A percentile compares a stretch with the other conserved stretches of the same genome.
phyloP scores from a whole-genome alignment of 2,329 filamentous ascomycete species.

The Trichoderma koningii region DNA sequence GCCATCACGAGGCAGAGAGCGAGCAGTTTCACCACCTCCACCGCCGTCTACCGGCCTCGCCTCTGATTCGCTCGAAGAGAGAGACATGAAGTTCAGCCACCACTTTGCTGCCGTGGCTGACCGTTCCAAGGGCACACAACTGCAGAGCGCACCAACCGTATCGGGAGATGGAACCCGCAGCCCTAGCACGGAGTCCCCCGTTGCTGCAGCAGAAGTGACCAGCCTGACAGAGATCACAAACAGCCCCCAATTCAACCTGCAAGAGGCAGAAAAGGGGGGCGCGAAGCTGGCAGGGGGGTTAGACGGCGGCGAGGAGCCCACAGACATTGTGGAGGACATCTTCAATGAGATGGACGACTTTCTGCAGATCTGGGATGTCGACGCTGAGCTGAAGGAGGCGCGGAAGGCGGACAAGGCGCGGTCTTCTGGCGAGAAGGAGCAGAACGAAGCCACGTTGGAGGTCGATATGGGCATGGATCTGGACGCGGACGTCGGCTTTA shows the following conservation, averaged over 20 bases:
- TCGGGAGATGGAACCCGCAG: conserved; percentile 42
- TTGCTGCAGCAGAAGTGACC: conserved; percentile 29
- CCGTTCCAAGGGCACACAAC: conserved; percentile 37
- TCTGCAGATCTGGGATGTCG: conserved; percentile 41
- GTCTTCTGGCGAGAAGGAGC: conserved; percentile 13
- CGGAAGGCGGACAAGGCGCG: conserved; percentile 29
- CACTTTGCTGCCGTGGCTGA: conserved; percentile 52
- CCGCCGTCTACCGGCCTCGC: conserved; percentile 47
- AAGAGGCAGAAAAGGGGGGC: neutral
- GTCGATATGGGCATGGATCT: neutral
- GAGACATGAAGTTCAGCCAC: conserved; percentile 46
- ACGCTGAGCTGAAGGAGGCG: conserved; percentile 41
- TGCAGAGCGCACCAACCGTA: conserved; percentile 45
- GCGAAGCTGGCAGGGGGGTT: conserved; percentile 17
- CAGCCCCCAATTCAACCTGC: conserved; percentile 11
- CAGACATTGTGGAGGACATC: conserved; percentile 43
- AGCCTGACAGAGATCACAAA: neutral
- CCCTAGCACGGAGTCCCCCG: conserved; percentile 35
- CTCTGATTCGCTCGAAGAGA: conserved; percentile 40
- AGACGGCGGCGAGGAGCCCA: conserved; percentile 36
- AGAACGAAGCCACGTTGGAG: neutral
- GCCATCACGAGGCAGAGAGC: conserved; percentile 29
- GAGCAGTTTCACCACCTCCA: conserved; percentile 39
- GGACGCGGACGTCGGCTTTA: neutral
- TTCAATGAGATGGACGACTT: conserved; percentile 43